phyloP scores from a whole-genome alignment of 1,284 basidiomycete genomes.

The Trametes sp. region DNA sequence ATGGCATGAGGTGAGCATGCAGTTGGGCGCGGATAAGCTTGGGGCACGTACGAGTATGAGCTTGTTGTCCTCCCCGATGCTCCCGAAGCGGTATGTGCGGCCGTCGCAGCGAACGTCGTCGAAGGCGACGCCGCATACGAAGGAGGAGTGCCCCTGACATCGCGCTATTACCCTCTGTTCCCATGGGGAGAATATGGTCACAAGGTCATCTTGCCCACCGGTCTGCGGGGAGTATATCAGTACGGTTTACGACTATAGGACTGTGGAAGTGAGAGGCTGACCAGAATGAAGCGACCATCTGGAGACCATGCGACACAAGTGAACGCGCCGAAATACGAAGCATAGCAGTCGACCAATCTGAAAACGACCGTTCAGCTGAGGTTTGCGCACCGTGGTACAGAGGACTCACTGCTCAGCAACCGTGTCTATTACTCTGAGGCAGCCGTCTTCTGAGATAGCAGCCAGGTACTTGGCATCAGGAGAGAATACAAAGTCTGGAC shows the following conservation, averaged over 20 bases:
- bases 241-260: background rate
- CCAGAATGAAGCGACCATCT: constrained; percentile 91
- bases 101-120: constrained; percentile 88
- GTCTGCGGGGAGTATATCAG: constrained; percentile 51
- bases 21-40: no score
- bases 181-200: constrained; percentile 92
- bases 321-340: constrained; percentile 91
- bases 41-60: constrained; percentile 79
- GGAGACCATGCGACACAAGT: constrained; percentile 95
- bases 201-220: constrained; percentile 93
- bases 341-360: constrained; percentile 88
- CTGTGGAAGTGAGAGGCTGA: constrained; percentile 44
- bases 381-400: constrained; percentile 7
- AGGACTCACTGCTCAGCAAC: constrained; percentile 80
- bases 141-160: constrained; percentile 96
- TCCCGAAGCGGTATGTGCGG: constrained; percentile 89
- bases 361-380: background rate
- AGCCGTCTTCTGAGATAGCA: constrained; percentile 89
- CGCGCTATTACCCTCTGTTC: constrained; percentile 94
- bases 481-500: constrained; percentile 87
- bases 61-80: constrained; percentile 95
- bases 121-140: constrained; percentile 90
- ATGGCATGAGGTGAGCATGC: constrained; percentile 52
- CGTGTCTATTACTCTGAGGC: constrained; percentile 86
- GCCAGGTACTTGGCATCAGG: constrained; percentile 90